Conservation (phyloP, 805 yeast genomes). For the Gaillardinia entomophila region DNA sequence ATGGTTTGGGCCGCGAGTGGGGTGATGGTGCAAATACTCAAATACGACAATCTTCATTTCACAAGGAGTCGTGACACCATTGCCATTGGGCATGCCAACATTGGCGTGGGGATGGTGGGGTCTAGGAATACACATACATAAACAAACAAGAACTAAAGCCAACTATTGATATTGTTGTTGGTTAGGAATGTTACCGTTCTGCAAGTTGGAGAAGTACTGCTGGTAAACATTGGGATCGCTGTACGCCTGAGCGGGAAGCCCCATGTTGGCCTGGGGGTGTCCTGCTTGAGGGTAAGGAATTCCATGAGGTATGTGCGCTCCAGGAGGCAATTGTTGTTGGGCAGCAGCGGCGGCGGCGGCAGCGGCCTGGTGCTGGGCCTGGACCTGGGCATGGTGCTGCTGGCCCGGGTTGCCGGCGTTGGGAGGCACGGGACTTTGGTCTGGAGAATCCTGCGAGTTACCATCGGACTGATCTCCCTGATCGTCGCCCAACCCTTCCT, state of each 20-base stretch:
- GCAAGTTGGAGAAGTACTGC: constrained; percentile 56
- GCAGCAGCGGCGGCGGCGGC: constrained; percentile 5
- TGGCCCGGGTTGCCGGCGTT: constrained; percentile 5
- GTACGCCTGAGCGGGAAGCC: constrained; percentile 43
- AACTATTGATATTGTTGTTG: constrained; percentile 51
- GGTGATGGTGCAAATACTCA: too few relatives aligned
- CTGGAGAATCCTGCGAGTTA: constrained; percentile 35
- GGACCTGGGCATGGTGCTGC: constrained; percentile 11
- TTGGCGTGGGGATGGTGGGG: too few relatives aligned
- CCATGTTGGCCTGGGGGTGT: constrained; percentile 34
- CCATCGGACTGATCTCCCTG: constrained; percentile 51
- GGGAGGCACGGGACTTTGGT: constrained; percentile 32
- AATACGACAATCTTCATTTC: too few relatives aligned
- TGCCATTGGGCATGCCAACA: too few relatives aligned
- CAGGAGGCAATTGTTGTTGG: constrained; percentile 30
- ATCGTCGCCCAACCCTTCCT: constrained; percentile 66
- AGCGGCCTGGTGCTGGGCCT: constrained; percentile 14
- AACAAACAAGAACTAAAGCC: neutral
- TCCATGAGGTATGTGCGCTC: constrained; percentile 38
- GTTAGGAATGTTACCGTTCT: constrained; percentile 41
- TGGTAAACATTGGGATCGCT: constrained; percentile 52
- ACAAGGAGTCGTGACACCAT: too few relatives aligned
- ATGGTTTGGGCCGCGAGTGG: too few relatives aligned
- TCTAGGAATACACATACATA: too few relatives aligned
- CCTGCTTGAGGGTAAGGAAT: constrained; percentile 40